Conservation (phyloP, 371 early-diverging fungal genomes). For the Batkoa obscura region DNA sequence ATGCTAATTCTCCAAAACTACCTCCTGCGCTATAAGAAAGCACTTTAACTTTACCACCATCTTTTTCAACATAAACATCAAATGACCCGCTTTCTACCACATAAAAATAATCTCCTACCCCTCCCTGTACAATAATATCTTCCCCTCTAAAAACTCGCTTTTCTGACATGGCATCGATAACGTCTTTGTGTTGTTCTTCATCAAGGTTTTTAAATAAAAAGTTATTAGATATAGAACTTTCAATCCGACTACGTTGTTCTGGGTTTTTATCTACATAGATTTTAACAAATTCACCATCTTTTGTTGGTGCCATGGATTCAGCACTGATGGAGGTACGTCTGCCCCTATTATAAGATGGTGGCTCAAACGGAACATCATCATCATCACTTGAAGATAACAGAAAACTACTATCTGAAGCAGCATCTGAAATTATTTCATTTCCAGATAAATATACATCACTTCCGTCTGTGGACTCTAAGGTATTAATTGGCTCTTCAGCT, state of each 20-base stretch:
- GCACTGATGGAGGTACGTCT: conserved; percentile 92
- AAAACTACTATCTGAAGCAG: conserved; percentile 8
- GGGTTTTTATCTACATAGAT: conserved; percentile 70
- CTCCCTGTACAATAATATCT: conserved; percentile 72
- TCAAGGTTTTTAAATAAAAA: conserved; percentile 86
- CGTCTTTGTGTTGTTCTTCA: conserved; percentile 87
- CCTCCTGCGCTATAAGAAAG: conserved; percentile 40
- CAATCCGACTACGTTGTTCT: conserved; percentile 66
- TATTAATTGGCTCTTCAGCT: not conserved
- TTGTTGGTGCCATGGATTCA: conserved; percentile 85
- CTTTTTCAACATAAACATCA: conserved; percentile 33
- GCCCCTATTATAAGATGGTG: conserved; percentile 36
- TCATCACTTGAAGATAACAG: conserved; percentile 33
- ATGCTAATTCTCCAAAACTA: conserved; percentile 73
- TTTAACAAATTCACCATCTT: conserved; percentile 55
- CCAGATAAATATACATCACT: conserved; percentile 1
- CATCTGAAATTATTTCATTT: conserved; percentile 1
- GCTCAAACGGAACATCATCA: conserved; percentile 27
- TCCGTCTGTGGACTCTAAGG: not conserved
- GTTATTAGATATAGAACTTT: conserved; percentile 59
- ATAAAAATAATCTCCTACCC: conserved; percentile 62
- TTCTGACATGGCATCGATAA: conserved; percentile 25
- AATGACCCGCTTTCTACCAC: conserved; percentile 66
- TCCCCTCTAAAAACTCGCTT: conserved; percentile 38
- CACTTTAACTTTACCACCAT: conserved; percentile 26